Evolutionary conservation across 139 green algal genomes (phyloP), one percentile per base, ranked within the genome.

Genomic region (Chlamydomonas incerta): DNA sequence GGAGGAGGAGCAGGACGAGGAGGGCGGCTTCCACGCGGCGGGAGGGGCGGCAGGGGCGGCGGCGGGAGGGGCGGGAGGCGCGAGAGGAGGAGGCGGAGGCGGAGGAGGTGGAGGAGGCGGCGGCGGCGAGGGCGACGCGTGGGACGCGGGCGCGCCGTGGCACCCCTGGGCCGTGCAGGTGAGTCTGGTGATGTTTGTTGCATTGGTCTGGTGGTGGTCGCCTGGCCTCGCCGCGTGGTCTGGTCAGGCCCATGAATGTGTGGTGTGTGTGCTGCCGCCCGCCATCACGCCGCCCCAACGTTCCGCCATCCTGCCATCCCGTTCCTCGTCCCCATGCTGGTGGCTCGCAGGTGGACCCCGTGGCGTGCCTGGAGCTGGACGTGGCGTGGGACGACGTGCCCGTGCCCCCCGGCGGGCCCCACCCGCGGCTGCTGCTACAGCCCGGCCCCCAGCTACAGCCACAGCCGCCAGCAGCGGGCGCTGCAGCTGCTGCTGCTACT

Each of bases 61-160:
- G 60, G 47, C 31, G n/a, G n/a, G n/a, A 80, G 65, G 33, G 23
- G 23, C 71, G 69, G 37, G 60, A 41, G 34, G 33, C 33, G 55
- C 63, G 72, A 83, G 41, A 26, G 70, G 73, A 23, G 47, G 82
- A 72, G 73, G 65, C 37, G 34, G 9, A 31, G 73, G 58, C 47
- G 3, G 69, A 46, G 34, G 33, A 34, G 62, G 52, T 62, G 14
- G 6, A 20, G 35, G 4, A 60, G 20, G 21, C 23, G 11, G 13
- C 37, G 41, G 29, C n/a, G 72, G 67, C 35, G 57, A 33, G 34
- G 65, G 15, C 21, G 88, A 89, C 18, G 79, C 77, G 8, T 97
- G 95, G 95, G 95, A 97, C 73, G 80, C 62, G 23, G 69, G 72
- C 10, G 77, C 87, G 15, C 75, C 91, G 10, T 97, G 95, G 95